Evolutionary conservation across 495 filamentous ascomycete species (phyloP), one percentile per base, ranked within the genome.

Genomic region (Aspergillus sclerotioniger): DNA sequence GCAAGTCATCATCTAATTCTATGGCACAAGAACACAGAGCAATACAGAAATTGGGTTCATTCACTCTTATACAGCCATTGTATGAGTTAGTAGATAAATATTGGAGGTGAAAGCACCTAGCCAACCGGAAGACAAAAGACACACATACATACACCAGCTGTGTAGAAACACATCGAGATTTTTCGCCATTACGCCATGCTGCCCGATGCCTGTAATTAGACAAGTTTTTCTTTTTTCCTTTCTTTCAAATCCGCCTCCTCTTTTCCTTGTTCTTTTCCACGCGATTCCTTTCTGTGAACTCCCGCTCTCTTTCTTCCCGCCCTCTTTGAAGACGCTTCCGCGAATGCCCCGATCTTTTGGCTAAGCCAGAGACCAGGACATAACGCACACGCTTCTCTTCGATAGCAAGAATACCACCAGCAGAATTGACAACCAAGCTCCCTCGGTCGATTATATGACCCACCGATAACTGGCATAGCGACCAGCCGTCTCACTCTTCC

Each of bases 401-500:
- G 25, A 25, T 25, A n/a, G n/a, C n/a, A n/a, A n/a, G n/a, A n/a
- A n/a, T n/a, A n/a, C 44, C 44, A 21, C 3, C n/a, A n/a, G 3
- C 16, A 12, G 19, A 35, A 37, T 9, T 16, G 54, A 13, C 8
- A 10, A 8, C 19, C 10, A 8, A 28, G 49, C 33, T 16, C 13
- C 21, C 3, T 21, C n/a, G n/a, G n/a, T 12, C 51, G n/a, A 53
- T 57, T 76, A 87, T 51, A 87, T 84, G 6, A 79, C 78, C 84
- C 84, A 87, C 52, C 84, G 77, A 67, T 87, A 87, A 73, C 82
- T 85, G 12, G 80, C 80, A 60, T 82, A 82, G 25, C 80, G 73
- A 62, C 80, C 80, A 0, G 79, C 80, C 15, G 80, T 82, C 65
- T 82, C 80, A 80, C 87, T 90, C 57, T 84, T 89, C 51, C 94